Evolutionary conservation across 2,329 filamentous ascomycete species (phyloP).

Genomic region (Mariannaea sp.): DNA sequence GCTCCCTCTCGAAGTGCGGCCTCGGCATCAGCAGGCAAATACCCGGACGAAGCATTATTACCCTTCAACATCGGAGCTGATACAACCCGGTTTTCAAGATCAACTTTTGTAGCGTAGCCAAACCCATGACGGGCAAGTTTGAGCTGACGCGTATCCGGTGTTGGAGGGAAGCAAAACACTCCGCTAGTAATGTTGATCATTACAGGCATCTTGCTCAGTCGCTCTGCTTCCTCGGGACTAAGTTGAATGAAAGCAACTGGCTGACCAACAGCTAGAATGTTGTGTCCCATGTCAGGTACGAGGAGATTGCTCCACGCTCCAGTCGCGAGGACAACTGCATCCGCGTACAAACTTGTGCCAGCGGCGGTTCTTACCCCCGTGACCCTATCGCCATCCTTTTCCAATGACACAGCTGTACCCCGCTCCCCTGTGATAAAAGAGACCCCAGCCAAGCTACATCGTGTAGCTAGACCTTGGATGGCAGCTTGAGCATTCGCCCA

Average conservation of each 20-base stretch:
- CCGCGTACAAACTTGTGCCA: conserved; percentile 54
- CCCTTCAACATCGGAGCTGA: conserved; percentile 39
- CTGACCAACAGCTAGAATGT: conserved; percentile 67
- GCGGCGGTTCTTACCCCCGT: conserved; percentile 29
- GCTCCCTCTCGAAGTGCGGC: conserved; percentile 55
- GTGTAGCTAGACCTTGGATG: conserved; percentile 28
- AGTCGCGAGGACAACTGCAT: conserved; percentile 67
- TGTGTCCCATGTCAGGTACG: conserved; percentile 61
- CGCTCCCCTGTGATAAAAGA: conserved; percentile 36
- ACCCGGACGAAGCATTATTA: conserved; percentile 47
- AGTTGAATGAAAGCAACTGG: conserved; percentile 67
- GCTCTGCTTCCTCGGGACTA: conserved; percentile 58
- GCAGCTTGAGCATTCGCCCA: conserved; percentile 37
- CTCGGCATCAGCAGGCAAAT: conserved; percentile 55
- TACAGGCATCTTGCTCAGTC: conserved; percentile 61
- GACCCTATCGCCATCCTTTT: conserved; percentile 17
- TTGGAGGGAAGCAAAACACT: conserved; percentile 59
- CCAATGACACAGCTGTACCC: conserved; percentile 34
- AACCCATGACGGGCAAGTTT: conserved; percentile 65
- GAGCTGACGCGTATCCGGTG: conserved; percentile 50
- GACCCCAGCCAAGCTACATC: conserved; percentile 34
- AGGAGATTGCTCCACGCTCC: conserved; percentile 65
- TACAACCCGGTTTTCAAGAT: conserved; percentile 27
- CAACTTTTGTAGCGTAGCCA: conserved; percentile 51
- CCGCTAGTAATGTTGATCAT: conserved; percentile 57